Evolutionary conservation across 2,329 filamentous ascomycete species (phyloP).

Genomic region (Aspergillus ibericus): DNA sequence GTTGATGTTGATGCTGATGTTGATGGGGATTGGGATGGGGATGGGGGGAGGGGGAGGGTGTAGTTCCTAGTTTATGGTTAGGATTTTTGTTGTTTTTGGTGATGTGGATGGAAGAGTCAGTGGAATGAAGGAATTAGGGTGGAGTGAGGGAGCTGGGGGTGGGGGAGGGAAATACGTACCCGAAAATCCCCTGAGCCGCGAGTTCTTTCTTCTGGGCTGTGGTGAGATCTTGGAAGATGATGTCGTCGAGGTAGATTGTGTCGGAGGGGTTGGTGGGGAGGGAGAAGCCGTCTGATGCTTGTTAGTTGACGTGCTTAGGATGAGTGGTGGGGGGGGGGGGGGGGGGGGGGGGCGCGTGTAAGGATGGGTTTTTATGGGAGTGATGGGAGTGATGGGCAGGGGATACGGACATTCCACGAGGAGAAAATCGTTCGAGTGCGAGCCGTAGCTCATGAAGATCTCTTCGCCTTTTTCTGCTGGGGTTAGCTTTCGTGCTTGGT

Average conservation of each 20-base stretch:
- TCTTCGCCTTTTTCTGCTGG: constrained; percentile 37
- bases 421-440: constrained; percentile 40
- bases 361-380: neutral
- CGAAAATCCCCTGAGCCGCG: constrained; percentile 24
- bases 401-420: constrained; percentile 36
- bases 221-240: constrained; percentile 29
- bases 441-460: constrained; percentile 40
- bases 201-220: constrained; percentile 25
- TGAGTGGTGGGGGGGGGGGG: too few species aligned
- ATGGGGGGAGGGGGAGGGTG: constrained; percentile 19
- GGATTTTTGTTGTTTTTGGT: neutral
- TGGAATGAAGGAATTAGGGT: neutral
- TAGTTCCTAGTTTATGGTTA: constrained; percentile 27
- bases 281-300: constrained; percentile 36
- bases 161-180: constrained; percentile 17
- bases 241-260: constrained; percentile 36
- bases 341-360: too few species aligned
- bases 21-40: neutral
- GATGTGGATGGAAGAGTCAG: too few species aligned
- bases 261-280: constrained; percentile 37
- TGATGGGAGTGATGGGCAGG: neutral
- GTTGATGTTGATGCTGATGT: too few species aligned
- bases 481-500: neutral
- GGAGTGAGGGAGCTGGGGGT: neutral
- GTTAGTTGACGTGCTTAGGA: neutral